Percentiles rank a stretch among this genome's conserved stretches.
These are phyloP conservation scores for Cercospora sesami DNA, from an alignment of 2,329 filamentous ascomycete species.

Conservation along the genomic window DNA sequence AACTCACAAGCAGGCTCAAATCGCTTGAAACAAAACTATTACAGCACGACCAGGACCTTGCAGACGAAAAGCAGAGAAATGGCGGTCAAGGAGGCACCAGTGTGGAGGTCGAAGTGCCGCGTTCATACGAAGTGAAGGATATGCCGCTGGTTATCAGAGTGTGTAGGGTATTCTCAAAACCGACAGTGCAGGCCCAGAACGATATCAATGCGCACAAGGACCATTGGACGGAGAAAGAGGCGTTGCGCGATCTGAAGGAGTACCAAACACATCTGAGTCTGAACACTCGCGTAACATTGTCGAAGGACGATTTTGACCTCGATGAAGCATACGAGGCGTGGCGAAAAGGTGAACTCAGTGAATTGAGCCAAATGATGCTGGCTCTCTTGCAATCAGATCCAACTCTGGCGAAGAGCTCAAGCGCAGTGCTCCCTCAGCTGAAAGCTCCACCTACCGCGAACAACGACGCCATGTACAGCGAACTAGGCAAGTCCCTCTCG, in stretches of 20 bases:
- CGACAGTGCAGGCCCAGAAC: constrained; percentile 75
- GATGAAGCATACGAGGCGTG: constrained; percentile 86
- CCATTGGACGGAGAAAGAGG: constrained; percentile 87
- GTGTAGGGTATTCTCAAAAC: constrained; percentile 79
- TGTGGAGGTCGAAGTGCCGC: constrained; percentile 77
- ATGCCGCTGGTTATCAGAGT: constrained; percentile 93
- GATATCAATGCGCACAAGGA: constrained; percentile 81
- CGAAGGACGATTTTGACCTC: constrained; percentile 82
- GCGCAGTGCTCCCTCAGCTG: constrained; percentile 41
- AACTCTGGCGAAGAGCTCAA: constrained; percentile 74
- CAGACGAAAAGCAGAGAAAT: constrained; percentile 59
- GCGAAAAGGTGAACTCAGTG: constrained; percentile 85
- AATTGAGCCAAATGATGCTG: constrained; percentile 90
- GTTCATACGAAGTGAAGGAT: constrained; percentile 92
- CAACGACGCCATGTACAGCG: constrained; percentile 39
- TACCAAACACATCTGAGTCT: constrained; percentile 89
- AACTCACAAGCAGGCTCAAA: constrained; percentile 74
- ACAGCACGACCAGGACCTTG: constrained; percentile 88
- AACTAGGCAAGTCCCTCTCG: constrained; percentile 50
- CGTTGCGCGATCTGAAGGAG: constrained; percentile 84
- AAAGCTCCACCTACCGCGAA: constrained; percentile 29
- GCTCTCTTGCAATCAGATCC: constrained; percentile 84
- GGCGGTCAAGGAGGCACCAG: constrained; percentile 62
- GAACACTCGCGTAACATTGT: constrained; percentile 72
- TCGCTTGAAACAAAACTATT: constrained; percentile 91